Conservation (phyloP, 106 monocot species). For the Apostasia ramifera region DNA sequence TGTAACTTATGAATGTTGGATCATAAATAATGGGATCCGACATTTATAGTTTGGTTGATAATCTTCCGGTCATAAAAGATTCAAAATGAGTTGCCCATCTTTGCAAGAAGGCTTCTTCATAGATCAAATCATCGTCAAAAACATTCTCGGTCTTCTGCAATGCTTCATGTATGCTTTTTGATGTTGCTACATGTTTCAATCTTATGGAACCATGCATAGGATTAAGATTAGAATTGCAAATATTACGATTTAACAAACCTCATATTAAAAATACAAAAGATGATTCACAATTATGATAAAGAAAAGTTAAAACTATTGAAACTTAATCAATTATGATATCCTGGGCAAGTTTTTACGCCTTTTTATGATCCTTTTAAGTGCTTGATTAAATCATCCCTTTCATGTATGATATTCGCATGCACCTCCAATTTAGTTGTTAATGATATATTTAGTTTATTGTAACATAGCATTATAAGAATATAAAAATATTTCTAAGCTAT, state of each 20-base stretch:
- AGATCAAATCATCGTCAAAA: too few species aligned
- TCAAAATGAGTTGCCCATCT: too few species aligned
- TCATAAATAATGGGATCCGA: too few species aligned
- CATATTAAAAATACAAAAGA: too few species aligned
- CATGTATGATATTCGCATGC: constrained; percentile 23
- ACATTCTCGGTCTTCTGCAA: too few species aligned
- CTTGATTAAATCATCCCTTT: constrained; percentile 37
- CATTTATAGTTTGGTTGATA: too few species aligned
- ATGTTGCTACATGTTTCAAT: not conserved
- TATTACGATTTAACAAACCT: too few species aligned
- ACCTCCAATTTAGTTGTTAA: constrained; percentile 32
- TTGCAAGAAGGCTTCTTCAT: too few species aligned
- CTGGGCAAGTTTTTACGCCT: constrained; percentile 42
- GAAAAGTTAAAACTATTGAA: not conserved
- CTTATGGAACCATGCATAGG: not conserved
- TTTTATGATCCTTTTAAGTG: constrained; percentile 35
- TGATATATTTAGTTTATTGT: constrained; percentile 5
- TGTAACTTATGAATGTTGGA: too few species aligned
- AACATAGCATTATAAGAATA: not conserved
- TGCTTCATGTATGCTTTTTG: not conserved
- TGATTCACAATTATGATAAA: not conserved
- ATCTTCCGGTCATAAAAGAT: too few species aligned
- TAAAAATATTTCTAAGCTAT: too few species aligned
- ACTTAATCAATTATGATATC: constrained; percentile 50
- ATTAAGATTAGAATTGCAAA: not conserved